Percentiles rank a stretch among this genome's conserved stretches.
These are phyloP conservation scores for Eutrema salsugineum DNA, from an alignment of 441 rosid genomes.

Conservation along the genomic window DNA sequence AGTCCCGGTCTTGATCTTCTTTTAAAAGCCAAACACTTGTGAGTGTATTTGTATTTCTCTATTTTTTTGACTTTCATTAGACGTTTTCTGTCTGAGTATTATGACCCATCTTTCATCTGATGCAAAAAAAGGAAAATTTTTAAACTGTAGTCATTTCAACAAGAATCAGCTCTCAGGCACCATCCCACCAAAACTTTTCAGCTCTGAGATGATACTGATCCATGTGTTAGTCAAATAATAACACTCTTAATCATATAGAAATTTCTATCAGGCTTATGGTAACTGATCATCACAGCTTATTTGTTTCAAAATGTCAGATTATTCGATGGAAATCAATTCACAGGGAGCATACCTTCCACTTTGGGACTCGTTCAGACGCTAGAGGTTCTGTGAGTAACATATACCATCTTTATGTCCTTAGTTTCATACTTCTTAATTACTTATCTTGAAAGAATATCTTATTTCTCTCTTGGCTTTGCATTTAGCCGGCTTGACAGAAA, in stretches of 20 bases:
- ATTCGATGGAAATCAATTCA: slow-evolving; percentile 81
- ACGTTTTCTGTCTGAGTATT: not conserved
- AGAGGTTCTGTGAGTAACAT: slow-evolving; percentile 95
- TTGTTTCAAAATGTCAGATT: slow-evolving; percentile 41
- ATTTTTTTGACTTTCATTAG: not conserved
- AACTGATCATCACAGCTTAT: not conserved
- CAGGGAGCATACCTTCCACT: slow-evolving; percentile 68
- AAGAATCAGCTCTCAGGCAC: slow-evolving; percentile 94
- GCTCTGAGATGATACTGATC: slow-evolving; percentile 71
- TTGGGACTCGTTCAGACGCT: slow-evolving; percentile 71
- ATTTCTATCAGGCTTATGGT: not conserved
- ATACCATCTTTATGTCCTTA: not conserved
- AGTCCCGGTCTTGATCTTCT: slow-evolving; percentile 85
- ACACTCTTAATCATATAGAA: no score
- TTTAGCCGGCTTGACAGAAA: slow-evolving; percentile 95
- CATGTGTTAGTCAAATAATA: slow-evolving; percentile 64
- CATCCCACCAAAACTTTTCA: slow-evolving; percentile 71
- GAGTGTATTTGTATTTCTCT: slow-evolving; percentile 31
- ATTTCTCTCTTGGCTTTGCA: slow-evolving; percentile 22
- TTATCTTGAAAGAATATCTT: not conserved
- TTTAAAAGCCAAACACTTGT: slow-evolving; percentile 87
- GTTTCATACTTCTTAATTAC: not conserved
- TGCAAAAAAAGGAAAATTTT: not conserved
- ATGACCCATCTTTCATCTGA: not conserved
- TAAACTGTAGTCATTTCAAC: slow-evolving; percentile 76